Base-by-base conservation (phyloP, 2,329 filamentous ascomycete species). In the Sporothrix sp. region DNA sequence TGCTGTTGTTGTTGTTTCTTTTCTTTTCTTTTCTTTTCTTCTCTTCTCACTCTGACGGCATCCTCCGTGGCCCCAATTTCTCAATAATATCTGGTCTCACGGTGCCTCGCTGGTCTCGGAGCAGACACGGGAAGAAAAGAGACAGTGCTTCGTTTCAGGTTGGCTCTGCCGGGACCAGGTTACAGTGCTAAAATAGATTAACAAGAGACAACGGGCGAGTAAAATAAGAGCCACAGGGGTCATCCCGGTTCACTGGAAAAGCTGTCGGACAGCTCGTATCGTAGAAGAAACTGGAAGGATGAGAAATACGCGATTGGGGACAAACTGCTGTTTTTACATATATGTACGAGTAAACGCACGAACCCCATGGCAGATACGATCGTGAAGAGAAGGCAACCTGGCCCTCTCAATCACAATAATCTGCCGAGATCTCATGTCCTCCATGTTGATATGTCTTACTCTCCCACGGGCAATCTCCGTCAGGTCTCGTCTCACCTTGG, bases 161-260 rank as follows among this genome's bases (percentile, higher is more conserved):
- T 35, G 20, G 43, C 39, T 45, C 43, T 45, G 43, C 43, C 43
- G 30, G 20, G 20, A 35, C 43, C 43, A 45, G 30, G 30, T 45
- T 8, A 16, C 18, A 45, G 20, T 35, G 43, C 43, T 45, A 45
- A 45, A 45, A 25, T 45, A 45, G 43, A 45, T 45, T 45, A 45
- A 33, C 6, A 32, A n/a, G 10, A 30, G 10, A 4, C 7, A 4
- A 10, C 16, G 11, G 35, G n/a, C 9, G 35, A 28, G 39, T 30
- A 43, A 42, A 28, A 43, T 30, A 43, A 43, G 39, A 30, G 25
- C 25, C 5, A 11, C 39, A 43, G 25, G 39, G 39, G 16, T 30
- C 11, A 10, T 5, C 25, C 25, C 10, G 5, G 25, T 10, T 28
- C 25, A 28, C n/a, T 28, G 25, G 25, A 10, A 28, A 28, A 28